A percentile compares a stretch with the other conserved stretches of the same genome.
These are phyloP conservation scores for Apophysomyces sp. DNA, from an alignment of 371 early-diverging fungal species.

Conservation along the genomic window DNA sequence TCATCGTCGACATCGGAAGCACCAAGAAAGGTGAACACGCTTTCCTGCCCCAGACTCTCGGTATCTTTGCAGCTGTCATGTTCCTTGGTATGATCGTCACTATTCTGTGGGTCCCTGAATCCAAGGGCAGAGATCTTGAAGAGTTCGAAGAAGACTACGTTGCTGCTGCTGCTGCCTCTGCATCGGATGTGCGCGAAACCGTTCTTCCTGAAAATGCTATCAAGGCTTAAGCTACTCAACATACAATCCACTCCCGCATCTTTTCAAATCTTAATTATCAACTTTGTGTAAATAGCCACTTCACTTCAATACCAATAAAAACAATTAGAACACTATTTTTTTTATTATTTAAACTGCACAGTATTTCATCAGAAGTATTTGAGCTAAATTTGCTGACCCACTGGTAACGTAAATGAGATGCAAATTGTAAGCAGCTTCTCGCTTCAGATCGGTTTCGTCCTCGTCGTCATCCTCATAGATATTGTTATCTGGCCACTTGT, in stretches of 20 bases:
- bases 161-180: conserved; percentile 2
- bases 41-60: conserved; percentile 65
- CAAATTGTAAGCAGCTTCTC: conserved; percentile 83
- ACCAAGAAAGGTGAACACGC: conserved; percentile 50
- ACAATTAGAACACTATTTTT: neutral
- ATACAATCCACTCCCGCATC: neutral
- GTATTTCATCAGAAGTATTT: conserved; percentile 60
- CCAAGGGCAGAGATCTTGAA: conserved; percentile 56
- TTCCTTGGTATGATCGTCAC: conserved; percentile 61
- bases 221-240: neutral
- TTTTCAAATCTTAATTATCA: neutral
- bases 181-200: neutral
- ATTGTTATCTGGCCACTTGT: conserved; percentile 19
- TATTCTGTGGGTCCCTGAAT: conserved; percentile 52
- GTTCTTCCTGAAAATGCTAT: neutral
- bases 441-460: conserved; percentile 48
- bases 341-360: conserved; percentile 52
- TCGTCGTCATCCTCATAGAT: conserved; percentile 36
- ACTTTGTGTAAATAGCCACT: neutral
- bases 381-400: conserved; percentile 73
- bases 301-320: neutral
- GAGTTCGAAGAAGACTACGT: conserved; percentile 53
- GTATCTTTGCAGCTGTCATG: conserved; percentile 71
- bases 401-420: conserved; percentile 65
- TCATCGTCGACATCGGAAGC: conserved; percentile 57